These are phyloP conservation scores for Fennellomyces sp. DNA, from an alignment of 371 early-diverging fungal genomes.

Conservation along the genomic window DNA sequence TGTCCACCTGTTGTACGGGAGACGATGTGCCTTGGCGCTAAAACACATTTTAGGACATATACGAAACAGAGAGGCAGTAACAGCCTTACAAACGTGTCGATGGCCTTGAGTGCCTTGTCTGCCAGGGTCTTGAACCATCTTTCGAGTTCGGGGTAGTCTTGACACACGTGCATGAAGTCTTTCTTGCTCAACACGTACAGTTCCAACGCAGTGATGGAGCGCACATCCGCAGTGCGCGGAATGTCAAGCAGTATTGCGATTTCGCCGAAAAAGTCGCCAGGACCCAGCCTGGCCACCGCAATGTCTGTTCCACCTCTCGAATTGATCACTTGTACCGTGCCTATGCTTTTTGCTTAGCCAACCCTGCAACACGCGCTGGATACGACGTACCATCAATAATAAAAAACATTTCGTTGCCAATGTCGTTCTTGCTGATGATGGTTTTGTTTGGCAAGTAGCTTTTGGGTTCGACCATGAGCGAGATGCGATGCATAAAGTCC, in stretches of 20 bases:
- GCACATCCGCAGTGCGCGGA: slow-evolving; percentile 79
- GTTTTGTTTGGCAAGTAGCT: slow-evolving; percentile 49
- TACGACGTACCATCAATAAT: slow-evolving; percentile 68
- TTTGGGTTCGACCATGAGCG: slow-evolving; percentile 54
- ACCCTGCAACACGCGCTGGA: too few species aligned
- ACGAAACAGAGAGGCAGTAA: too few species aligned
- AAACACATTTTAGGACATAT: too few species aligned
- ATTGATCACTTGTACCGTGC: slow-evolving; percentile 36
- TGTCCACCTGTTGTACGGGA: background rate
- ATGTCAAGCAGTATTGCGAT: slow-evolving; percentile 80
- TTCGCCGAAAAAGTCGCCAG: slow-evolving; percentile 76
- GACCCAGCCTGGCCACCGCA: slow-evolving; percentile 30
- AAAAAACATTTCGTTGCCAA: slow-evolving; percentile 81
- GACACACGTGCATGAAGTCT: slow-evolving; percentile 47
- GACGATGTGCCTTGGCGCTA: too few species aligned
- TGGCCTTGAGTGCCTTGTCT: slow-evolving; percentile 8
- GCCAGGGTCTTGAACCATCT: slow-evolving; percentile 33
- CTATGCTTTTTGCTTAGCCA: too few species aligned
- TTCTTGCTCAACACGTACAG: slow-evolving; percentile 53
- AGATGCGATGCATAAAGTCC: slow-evolving; percentile 55
- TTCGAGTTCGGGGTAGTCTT: slow-evolving; percentile 43
- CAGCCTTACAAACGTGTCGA: background rate
- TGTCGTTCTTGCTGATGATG: slow-evolving; percentile 71
- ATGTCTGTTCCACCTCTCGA: slow-evolving; percentile 7
- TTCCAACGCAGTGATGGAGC: slow-evolving; percentile 60